These are phyloP conservation scores for Binderoboletus segoi DNA, from an alignment of 1,284 basidiomycete species.

Conservation along the genomic window DNA sequence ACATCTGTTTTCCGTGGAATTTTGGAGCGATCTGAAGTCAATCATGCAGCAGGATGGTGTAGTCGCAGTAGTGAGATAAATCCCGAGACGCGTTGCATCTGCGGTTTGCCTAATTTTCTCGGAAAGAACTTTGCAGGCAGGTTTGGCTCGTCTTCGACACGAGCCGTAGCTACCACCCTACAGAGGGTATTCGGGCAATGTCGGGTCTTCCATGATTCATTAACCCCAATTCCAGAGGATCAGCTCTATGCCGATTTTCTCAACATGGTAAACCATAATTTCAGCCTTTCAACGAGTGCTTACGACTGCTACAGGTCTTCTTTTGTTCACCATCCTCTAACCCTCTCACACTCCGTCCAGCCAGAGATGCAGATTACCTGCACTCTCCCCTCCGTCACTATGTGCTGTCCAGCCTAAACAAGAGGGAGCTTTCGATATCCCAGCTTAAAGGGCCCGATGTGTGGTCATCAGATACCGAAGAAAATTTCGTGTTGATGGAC, in stretches of 20 bases:
- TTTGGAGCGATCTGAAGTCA: slow-evolving; percentile 72
- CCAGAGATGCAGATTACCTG: slow-evolving; percentile 59
- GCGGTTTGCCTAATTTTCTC: slow-evolving; percentile 23
- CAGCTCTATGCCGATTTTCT: slow-evolving; percentile 58
- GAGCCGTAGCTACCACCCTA: slow-evolving; percentile 71
- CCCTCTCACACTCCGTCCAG: slow-evolving; percentile 65
- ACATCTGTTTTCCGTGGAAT: slow-evolving; percentile 80
- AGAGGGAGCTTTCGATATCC: slow-evolving; percentile 57
- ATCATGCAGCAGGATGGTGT: slow-evolving; percentile 74
- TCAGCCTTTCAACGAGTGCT: slow-evolving; percentile 5
- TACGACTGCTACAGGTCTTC: slow-evolving; percentile 57
- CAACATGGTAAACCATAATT: slow-evolving; percentile 64
- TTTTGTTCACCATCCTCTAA: slow-evolving; percentile 69
- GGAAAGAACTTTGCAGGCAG: slow-evolving; percentile 74
- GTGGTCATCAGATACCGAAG: slow-evolving; percentile 40
- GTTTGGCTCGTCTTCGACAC: slow-evolving; percentile 61
- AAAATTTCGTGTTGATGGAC: slow-evolving; percentile 59
- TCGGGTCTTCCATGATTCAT: slow-evolving; percentile 77
- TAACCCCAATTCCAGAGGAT: slow-evolving; percentile 45
- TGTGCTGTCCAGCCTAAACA: slow-evolving; percentile 46
- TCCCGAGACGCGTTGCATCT: background rate
- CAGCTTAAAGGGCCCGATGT: slow-evolving; percentile 44
- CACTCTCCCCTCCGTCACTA: slow-evolving; percentile 65
- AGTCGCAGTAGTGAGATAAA: slow-evolving; percentile 70
- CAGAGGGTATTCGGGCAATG: slow-evolving; percentile 70